Evolutionary conservation across 129 eudicot species (phyloP).

Genomic region (Glebionis coronaria): DNA sequence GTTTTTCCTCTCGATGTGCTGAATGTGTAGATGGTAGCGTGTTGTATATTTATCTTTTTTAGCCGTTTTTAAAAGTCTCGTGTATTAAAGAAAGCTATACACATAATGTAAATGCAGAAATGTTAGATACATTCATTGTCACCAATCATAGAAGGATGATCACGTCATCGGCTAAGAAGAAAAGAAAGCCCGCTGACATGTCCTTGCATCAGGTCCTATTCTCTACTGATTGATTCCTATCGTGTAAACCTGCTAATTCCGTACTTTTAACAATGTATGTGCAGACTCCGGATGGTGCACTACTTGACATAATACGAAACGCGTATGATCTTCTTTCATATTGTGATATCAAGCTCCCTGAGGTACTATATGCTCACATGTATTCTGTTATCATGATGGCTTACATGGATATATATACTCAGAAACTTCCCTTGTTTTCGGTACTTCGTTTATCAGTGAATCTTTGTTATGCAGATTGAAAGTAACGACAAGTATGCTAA

Average conservation of each 20-base stretch:
- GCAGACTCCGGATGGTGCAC: conserved; percentile 95
- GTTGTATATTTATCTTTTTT: background rate
- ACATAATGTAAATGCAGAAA: too few relatives aligned
- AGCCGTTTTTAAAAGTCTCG: background rate
- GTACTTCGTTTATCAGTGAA: conserved; percentile 1
- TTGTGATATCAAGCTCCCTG: conserved; percentile 61
- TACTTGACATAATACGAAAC: conserved; percentile 86
- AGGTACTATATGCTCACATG: too few relatives aligned
- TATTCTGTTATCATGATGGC: conserved; percentile 7
- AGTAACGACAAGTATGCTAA: too few relatives aligned
- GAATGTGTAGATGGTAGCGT: too few relatives aligned
- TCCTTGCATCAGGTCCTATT: conserved; percentile 82
- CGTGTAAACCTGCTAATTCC: conserved; percentile 6
- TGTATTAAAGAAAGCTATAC: conserved; percentile 15
- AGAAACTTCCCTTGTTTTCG: background rate
- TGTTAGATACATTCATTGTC: too few relatives aligned
- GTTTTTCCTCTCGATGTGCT: too few relatives aligned
- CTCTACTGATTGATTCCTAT: conserved; percentile 11
- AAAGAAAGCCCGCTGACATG: too few relatives aligned
- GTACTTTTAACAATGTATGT: conserved; percentile 21
- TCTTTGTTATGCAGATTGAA: too few relatives aligned
- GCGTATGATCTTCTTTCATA: conserved; percentile 84
- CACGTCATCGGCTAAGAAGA: too few relatives aligned
- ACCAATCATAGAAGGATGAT: too few relatives aligned
- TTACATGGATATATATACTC: conserved; percentile 14